Conservation (phyloP, 352 stramenopile species). For the Pythium dissimile region DNA sequence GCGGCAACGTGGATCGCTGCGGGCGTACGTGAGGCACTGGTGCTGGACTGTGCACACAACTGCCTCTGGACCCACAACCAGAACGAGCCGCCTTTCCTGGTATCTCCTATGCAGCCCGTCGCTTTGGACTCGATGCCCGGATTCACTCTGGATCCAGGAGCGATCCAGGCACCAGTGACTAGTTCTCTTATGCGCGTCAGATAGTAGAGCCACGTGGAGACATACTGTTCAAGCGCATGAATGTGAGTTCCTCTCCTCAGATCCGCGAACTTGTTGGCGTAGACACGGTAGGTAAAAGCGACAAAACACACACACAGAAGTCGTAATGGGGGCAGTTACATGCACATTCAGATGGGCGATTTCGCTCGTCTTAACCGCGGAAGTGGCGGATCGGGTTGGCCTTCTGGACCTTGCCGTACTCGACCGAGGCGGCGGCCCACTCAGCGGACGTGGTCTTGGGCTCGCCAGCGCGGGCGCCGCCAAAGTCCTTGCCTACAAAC, state of each 20-base stretch:
- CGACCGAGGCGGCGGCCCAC: constrained; percentile 68
- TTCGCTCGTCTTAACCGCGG: constrained; percentile 52
- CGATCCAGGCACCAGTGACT: too few relatives aligned
- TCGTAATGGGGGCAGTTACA: background rate
- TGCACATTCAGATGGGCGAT: constrained; percentile 5
- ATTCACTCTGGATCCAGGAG: too few relatives aligned
- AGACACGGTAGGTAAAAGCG: too few relatives aligned
- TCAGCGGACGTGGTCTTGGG: constrained; percentile 75
- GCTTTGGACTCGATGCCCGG: background rate
- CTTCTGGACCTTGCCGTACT: constrained; percentile 79
- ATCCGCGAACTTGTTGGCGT: background rate
- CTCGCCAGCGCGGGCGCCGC: constrained; percentile 40
- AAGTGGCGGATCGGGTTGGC: constrained; percentile 83
- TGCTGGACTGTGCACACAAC: background rate
- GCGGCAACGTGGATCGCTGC: background rate
- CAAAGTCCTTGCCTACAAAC: constrained; percentile 54
- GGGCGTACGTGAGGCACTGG: too few relatives aligned
- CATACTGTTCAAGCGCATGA: too few relatives aligned
- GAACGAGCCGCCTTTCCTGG: background rate
- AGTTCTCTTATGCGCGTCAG: too few relatives aligned
- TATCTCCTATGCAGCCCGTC: background rate
- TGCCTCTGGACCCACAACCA: background rate
- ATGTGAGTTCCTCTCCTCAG: background rate
- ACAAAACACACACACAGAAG: background rate
- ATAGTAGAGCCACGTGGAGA: too few relatives aligned